Conservation (phyloP, 2,329 filamentous ascomycete genomes). For the Lojkania enalia region DNA sequence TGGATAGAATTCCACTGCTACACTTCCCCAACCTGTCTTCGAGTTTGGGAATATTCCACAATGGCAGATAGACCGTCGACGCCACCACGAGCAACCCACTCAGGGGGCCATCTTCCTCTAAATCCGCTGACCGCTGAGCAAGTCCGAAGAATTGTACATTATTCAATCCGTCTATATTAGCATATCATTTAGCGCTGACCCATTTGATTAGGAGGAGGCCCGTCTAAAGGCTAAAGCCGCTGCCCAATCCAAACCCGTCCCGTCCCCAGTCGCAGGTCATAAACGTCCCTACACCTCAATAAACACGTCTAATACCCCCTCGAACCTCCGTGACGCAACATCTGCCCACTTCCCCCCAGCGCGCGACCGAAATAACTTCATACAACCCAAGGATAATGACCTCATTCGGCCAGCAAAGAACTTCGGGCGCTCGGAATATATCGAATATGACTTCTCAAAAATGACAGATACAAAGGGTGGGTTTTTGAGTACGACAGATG, state of each 20-base stretch:
- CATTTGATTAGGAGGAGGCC: constrained; percentile 73
- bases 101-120: constrained; percentile 46
- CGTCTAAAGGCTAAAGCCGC: constrained; percentile 85
- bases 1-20: no score
- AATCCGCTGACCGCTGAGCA: constrained; percentile 63
- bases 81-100: constrained; percentile 49
- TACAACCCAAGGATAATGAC: constrained; percentile 46
- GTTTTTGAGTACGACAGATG: constrained; percentile 87
- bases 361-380: constrained; percentile 42
- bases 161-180: constrained; percentile 3
- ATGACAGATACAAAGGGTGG: constrained; percentile 99
- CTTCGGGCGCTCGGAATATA: constrained; percentile 76
- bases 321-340: constrained; percentile 70
- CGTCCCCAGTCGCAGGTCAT: constrained; percentile 53
- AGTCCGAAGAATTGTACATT: constrained; percentile 58
- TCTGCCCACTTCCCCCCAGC: constrained; percentile 44
- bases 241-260: constrained; percentile 49
- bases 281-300: constrained; percentile 74
- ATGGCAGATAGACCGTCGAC: constrained; percentile 52
- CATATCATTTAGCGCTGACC: not conserved
- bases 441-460: constrained; percentile 96
- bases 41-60: no score
- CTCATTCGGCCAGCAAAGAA: constrained; percentile 77
- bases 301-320: constrained; percentile 57
- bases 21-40: no score